phyloP scores from a whole-genome alignment of 1,284 basidiomycete genomes.

The Ceratobasidium sp. region DNA sequence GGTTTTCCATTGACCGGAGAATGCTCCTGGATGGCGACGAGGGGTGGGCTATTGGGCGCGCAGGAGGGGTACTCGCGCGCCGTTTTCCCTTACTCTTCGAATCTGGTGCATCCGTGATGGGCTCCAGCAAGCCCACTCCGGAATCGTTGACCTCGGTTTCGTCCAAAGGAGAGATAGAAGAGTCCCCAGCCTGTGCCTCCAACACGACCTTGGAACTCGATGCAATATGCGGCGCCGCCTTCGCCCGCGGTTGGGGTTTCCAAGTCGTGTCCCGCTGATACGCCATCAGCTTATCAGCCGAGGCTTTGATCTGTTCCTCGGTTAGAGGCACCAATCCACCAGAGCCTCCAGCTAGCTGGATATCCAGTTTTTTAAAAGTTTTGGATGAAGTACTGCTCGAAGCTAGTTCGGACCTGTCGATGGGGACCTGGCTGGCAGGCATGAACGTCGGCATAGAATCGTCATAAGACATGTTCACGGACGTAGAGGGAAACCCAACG shows the following conservation, averaged over 20 bases:
- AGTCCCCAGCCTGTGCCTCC: neutral
- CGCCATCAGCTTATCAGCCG: constrained; percentile 31
- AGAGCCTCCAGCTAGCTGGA: constrained; percentile 36
- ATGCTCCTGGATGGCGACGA: neutral
- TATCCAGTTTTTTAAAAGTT: constrained; percentile 3
- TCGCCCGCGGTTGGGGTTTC: constrained; percentile 34
- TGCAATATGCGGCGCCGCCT: constrained; percentile 9
- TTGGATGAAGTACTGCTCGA: neutral
- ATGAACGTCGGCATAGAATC: constrained; percentile 39
- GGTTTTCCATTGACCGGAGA: constrained; percentile 33
- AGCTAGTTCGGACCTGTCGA: constrained; percentile 23
- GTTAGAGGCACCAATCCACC: constrained; percentile 34
- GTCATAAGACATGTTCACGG: constrained; percentile 9
- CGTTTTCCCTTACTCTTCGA: constrained; percentile 30
- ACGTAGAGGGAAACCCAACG: neutral
- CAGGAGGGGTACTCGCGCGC: neutral
- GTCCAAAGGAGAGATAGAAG: neutral
- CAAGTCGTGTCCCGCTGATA: constrained; percentile 41
- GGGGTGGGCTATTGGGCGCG: neutral
- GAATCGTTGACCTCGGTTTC: constrained; percentile 23
- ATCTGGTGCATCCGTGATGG: neutral
- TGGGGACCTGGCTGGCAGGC: constrained; percentile 40
- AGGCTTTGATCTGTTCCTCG: constrained; percentile 37
- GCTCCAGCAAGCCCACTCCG: constrained; percentile 26
- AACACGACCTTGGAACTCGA: neutral